phyloP scores from a whole-genome alignment of 1,139 yeast genomes.

The Magnusiomyces magnusii region DNA sequence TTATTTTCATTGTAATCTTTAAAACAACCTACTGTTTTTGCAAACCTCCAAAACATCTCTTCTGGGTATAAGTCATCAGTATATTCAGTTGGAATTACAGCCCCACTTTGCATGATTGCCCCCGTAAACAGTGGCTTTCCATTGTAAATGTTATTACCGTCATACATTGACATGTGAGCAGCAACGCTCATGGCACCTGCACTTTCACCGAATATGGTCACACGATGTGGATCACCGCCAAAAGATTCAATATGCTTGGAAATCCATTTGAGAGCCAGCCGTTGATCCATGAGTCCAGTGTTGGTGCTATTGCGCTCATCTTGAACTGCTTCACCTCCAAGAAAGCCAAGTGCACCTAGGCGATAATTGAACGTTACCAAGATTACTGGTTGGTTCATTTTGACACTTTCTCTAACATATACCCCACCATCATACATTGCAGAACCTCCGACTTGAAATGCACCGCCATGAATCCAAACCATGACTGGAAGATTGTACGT shows the following conservation, averaged over 20 bases:
- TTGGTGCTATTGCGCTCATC: conserved; percentile 22
- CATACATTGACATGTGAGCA: conserved; percentile 21
- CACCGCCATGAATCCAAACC: conserved; percentile 37
- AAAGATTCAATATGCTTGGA: conserved; percentile 26
- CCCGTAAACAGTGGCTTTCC: conserved; percentile 22
- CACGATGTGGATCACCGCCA: conserved; percentile 30
- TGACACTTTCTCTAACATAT: conserved; percentile 20
- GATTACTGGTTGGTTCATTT: conserved; percentile 20
- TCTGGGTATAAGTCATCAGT: conserved; percentile 16
- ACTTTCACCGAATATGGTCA: conserved; percentile 30
- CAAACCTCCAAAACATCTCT: conserved; percentile 17
- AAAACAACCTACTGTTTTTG: conserved; percentile 17
- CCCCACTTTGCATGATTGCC: conserved; percentile 27
- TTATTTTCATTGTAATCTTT: neutral
- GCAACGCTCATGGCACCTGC: conserved; percentile 31
- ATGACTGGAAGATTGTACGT: conserved; percentile 28
- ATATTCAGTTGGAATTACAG: conserved; percentile 15
- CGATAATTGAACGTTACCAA: conserved; percentile 26
- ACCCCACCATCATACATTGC: conserved; percentile 16
- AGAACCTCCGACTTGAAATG: conserved; percentile 24
- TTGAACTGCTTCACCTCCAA: conserved; percentile 21
- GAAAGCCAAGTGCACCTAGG: conserved; percentile 30
- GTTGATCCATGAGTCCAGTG: conserved; percentile 29
- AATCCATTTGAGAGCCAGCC: conserved; percentile 31
- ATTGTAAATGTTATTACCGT: conserved; percentile 12